phyloP scores from a whole-genome alignment of 2,329 filamentous ascomycete species.

The Trichoderma polysporum region DNA sequence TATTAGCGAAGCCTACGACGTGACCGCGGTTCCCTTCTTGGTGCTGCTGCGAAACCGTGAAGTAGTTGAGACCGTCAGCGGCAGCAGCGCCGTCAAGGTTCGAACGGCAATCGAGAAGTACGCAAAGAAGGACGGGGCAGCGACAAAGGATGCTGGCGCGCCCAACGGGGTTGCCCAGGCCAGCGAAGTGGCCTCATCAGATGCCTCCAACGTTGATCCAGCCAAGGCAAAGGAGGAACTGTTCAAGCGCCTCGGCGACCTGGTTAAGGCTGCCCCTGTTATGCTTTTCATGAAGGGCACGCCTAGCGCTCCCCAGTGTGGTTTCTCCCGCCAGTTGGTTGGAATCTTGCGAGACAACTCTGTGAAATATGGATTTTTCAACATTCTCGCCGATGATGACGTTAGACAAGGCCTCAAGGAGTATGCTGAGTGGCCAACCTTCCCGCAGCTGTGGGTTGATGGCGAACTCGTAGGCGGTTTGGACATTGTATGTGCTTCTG shows the following conservation, averaged over 20 bases:
- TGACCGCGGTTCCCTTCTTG: slow-evolving; percentile 90
- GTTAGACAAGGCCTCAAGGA: slow-evolving; percentile 95
- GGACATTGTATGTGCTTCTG: slow-evolving; percentile 76
- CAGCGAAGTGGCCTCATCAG: slow-evolving; percentile 44
- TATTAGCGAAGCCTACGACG: slow-evolving; percentile 87
- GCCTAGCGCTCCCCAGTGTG: slow-evolving; percentile 80
- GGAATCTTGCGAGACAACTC: slow-evolving; percentile 81
- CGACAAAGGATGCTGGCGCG: slow-evolving; percentile 36
- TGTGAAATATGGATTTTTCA: slow-evolving; percentile 98
- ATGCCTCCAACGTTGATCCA: slow-evolving; percentile 44
- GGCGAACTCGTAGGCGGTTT: slow-evolving; percentile 90
- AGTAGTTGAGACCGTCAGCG: slow-evolving; percentile 81
- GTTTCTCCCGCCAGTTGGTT: slow-evolving; percentile 90
- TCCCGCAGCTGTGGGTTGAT: slow-evolving; percentile 88
- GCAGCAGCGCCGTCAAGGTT: slow-evolving; percentile 84
- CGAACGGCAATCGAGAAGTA: slow-evolving; percentile 82
- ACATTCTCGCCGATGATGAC: slow-evolving; percentile 96
- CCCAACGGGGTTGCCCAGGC: slow-evolving; percentile 40
- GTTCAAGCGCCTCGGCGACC: slow-evolving; percentile 72
- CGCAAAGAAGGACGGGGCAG: slow-evolving; percentile 50
- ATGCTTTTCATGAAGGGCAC: slow-evolving; percentile 99
- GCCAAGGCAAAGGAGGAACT: slow-evolving; percentile 78
- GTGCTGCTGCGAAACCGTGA: slow-evolving; percentile 75
- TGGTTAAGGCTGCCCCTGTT: slow-evolving; percentile 93
- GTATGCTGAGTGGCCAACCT: slow-evolving; percentile 98